Base-by-base conservation (phyloP, 2,329 filamentous ascomycete genomes). In the Cercospora nicotianae region DNA sequence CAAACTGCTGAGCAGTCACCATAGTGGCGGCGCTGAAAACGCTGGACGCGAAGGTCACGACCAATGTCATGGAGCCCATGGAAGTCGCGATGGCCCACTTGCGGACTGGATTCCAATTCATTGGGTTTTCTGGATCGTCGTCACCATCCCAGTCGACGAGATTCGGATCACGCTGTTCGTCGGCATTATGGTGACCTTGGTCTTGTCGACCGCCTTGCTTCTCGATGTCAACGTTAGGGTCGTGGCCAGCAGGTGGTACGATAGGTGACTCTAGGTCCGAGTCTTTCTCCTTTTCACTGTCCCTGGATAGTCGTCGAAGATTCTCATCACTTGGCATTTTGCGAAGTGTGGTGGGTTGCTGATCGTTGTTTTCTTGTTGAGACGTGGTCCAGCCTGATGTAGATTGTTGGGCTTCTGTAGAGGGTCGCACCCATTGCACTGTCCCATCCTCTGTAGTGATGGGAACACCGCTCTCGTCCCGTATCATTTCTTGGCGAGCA, bases 31-130 rank as follows among this genome's bases (percentile, higher is more conserved):
- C 67, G 39, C 48, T 69, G 63, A 74, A 67, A 10, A 73, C 70
- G 18, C 72, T 68, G 68, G 81, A 80, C 76, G 93, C 79, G 53
- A 87, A 85, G 2, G 92, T 94, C 18, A 74, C 71, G 39, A 72
- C 71, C 30, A 74, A 69, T 13, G 72, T 74, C 72, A 75, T 74
- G 33, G 72, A 33, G 3, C 73, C 73, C 55, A 72, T 72, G 23
- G 53, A 60, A 5, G 72, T 57, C 9, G 73, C 72, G n/a, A 75
- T 73, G n/a, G 48, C 48, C 74, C 74, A 75, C 62, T 75, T 74
- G 10, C 69, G 55, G 2, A 18, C 12, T 8, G 67, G 53, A 3
- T 64, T 57, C 62, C 65, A 72, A 39, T 74, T 75, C 64, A 67
- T 70, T 0, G 73, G 74, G 30, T 72, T 73, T 23, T 69, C 57